These are phyloP conservation scores for Podospora anserina DNA, from an alignment of 495 filamentous ascomycete genomes.

Conservation along the genomic window DNA sequence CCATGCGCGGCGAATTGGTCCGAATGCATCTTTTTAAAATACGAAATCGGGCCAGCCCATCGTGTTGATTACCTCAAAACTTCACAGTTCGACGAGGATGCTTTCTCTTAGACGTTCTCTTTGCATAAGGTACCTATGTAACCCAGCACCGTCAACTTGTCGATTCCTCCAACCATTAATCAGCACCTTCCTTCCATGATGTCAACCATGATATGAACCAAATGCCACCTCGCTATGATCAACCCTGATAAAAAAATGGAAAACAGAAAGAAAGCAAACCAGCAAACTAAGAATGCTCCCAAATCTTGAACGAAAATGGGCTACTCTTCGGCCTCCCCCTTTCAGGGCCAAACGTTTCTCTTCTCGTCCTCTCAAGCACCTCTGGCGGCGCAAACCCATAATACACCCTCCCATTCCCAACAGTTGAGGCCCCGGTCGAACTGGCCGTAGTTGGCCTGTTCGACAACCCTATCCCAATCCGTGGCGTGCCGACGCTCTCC, in stretches of 20 bases:
- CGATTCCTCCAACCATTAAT: too few species aligned
- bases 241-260: background rate
- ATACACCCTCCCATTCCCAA: conserved; percentile 17
- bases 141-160: too few species aligned
- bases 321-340: conserved; percentile 12
- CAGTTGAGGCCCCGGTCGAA: background rate
- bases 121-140: too few species aligned
- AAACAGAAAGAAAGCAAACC: background rate
- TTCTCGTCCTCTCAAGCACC: conserved; percentile 20
- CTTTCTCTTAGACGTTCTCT: too few species aligned
- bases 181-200: too few species aligned
- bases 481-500: conserved; percentile 13
- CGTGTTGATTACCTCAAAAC: too few species aligned
- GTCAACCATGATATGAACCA: background rate
- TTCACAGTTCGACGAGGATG: too few species aligned
- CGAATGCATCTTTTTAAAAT: too few species aligned
- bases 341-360: conserved; percentile 18
- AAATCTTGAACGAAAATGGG: conserved; percentile 19
- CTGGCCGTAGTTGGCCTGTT: background rate
- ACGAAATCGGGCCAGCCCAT: too few species aligned
- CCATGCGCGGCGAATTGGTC: too few species aligned
- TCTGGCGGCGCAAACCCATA: conserved; percentile 30
- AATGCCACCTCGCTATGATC: background rate
- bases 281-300: conserved; percentile 8
- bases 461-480: conserved; percentile 3